Base-by-base conservation (phyloP, 2,329 filamentous ascomycete genomes). In the Aspergillus ruber region DNA sequence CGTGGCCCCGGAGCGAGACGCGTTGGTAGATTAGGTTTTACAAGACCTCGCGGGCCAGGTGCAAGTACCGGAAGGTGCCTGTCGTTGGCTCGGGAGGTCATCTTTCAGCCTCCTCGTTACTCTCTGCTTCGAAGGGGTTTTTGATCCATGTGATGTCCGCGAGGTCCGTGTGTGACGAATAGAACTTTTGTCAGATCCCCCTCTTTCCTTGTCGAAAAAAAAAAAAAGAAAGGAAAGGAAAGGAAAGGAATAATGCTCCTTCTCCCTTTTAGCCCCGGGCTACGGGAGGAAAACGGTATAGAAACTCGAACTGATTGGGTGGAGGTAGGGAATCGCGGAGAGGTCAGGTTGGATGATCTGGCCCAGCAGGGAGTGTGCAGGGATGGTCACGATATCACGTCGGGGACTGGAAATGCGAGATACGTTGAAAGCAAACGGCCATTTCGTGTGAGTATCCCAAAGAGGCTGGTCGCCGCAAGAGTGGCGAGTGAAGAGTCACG, bases 51-150 rank as follows among this genome's bases (percentile, higher is more conserved):
- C n/a, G 63, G 53, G 25, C 53, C 50, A 48, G 63, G 64, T 25
- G 63, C 63, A 23, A 67, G 52, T 10, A 55, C 44, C 44, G 56
- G 58, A 40, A 66, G 62, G 9, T 55, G 51, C 42, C 55, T 63
- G 23, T 50, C 43, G 21, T 52, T 48, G 29, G 59, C 53, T 23
- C 56, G 53, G 10, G 50, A 42, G 18, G 50, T 47, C 57, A 59
- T 59, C 5, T 17, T 48, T 46, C 18, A 21, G 18, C 20, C 20
- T 41, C 39, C 33, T 36, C 13, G n/a, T 36, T 36, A n/a, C 33
- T 36, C 33, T 36, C 33, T 9, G 33, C 7, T 36, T 36, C 33
- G 15, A 17, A 17, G n/a, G 33, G n/a, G 8, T 17, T 17, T 13
- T 4, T 36, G n/a, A 6, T 17, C 33, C 33, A 17, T 36, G 17